These are phyloP conservation scores for Nicotiana noctiflora DNA, from an alignment of 257 asterid species.

Conservation along the genomic window DNA sequence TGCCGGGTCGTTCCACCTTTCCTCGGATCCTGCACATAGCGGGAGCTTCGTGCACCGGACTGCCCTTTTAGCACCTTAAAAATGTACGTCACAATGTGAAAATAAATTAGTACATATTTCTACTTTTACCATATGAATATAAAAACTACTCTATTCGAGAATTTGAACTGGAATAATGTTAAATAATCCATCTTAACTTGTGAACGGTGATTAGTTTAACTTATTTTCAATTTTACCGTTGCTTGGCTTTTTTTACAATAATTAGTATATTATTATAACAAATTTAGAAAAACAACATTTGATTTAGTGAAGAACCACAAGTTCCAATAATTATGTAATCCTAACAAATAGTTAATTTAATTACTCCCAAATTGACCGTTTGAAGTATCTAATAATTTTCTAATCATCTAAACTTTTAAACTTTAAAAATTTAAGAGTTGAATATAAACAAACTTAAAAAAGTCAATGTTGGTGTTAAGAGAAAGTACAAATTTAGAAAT, in stretches of 20 bases:
- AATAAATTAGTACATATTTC: neutral
- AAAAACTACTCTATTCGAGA: neutral
- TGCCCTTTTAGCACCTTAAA: neutral
- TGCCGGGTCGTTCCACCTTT: too few relatives aligned
- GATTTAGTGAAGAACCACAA: neutral
- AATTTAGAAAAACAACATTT: neutral
- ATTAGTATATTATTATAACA: neutral
- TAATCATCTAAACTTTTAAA: neutral
- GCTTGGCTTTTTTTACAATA: neutral
- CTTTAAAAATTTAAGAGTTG: too few relatives aligned
- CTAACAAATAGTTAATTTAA: neutral
- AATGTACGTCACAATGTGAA: neutral
- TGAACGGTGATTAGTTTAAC: neutral
- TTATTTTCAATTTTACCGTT: neutral
- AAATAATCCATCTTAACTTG: neutral
- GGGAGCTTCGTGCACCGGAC: too few relatives aligned
- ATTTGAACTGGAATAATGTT: neutral
- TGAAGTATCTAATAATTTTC: neutral
- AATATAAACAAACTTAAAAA: neutral
- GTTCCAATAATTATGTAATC: neutral
- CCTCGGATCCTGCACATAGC: too few relatives aligned
- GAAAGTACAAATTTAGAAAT: slow-evolving; percentile 8
- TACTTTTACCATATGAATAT: neutral
- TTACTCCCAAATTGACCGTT: slow-evolving; percentile 6
- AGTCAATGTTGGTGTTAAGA: slow-evolving; percentile 17